Evolutionary conservation across 495 filamentous ascomycete genomes (phyloP), one percentile per base, ranked within the genome.

Genomic region (Hypomontagnella monticulosa): DNA sequence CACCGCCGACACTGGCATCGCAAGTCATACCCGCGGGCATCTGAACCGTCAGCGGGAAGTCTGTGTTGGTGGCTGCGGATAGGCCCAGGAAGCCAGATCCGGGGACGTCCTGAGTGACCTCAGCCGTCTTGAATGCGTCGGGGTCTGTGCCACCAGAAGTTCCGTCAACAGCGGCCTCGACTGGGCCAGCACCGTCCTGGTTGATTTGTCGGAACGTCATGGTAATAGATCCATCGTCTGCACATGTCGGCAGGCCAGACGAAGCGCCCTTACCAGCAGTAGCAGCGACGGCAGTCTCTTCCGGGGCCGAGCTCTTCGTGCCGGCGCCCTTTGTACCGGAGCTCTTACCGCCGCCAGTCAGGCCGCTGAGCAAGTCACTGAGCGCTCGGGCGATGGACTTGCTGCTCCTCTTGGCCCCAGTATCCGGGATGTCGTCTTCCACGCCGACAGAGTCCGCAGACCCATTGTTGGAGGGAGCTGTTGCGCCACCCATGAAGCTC

Each of bases 1-100:
- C 81, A 7, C 80, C 83, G 12, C 78, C 85, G 16, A 82, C 80
- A 11, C 75, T 76, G 18, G 76, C 86, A 18, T 81, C 78, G 75
- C 86, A 88, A 6, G 82, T 86, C 84, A 88, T 87, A 40, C 83
- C 85, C 0, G 75, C 77, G 1, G 86, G 86, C 83, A 89, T 86
- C 73, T 86, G 62, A 4, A 88, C 79, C 6, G 73, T 77, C 37
- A 88, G 67, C 1, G 82, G 81, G 75, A 86, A 86, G 59, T 87
- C 84, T 30, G 75, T 82, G 64, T 71, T 83, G 4, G 78, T 80
- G 4, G 80, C 79, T 4, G 71, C 64, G 16, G 82, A 84, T 16
- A 85, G 64, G 40, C 83, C 83, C n/a, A 71, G 65, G 60, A 83
- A 59, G 14, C 80, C 79, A 27, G 79, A 50, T 23, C 86, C 85